A percentile compares a stretch with the other conserved stretches of the same genome.
Conservation (phyloP, 192 early-diverging fungal species). For the Backusella luteola region DNA sequence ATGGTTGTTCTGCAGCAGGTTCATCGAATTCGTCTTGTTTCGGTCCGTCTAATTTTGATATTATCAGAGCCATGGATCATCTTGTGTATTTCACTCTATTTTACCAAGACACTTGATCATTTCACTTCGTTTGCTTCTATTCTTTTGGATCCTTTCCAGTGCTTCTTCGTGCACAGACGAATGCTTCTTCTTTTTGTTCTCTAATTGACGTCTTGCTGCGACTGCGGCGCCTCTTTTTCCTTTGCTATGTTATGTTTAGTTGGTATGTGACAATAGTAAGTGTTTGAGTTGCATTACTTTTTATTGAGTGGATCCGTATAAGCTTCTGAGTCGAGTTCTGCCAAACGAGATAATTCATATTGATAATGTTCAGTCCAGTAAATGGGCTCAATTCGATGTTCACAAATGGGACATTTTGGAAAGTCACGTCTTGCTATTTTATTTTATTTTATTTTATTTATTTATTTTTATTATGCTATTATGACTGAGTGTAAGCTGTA, state of each 20-base stretch:
- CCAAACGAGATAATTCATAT: conserved; percentile 46
- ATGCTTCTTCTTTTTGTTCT: conserved; percentile 38
- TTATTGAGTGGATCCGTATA: conserved; percentile 18
- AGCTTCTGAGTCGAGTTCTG: conserved; percentile 25
- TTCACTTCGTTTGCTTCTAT: conserved; percentile 29
- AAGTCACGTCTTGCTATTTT: conserved; percentile 24
- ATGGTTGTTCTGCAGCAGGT: conserved; percentile 12
- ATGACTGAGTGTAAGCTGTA: too few relatives aligned
- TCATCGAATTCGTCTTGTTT: neutral
- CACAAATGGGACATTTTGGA: conserved; percentile 51
- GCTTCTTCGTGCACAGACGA: conserved; percentile 22
- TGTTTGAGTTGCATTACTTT: conserved; percentile 7
- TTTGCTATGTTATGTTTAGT: conserved; percentile 18
- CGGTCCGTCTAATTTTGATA: neutral
- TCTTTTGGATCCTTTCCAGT: conserved; percentile 41
- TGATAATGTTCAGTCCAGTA: conserved; percentile 49
- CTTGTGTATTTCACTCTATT: neutral
- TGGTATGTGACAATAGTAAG: too few relatives aligned
- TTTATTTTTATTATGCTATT: neutral
- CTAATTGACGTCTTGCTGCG: conserved; percentile 49
- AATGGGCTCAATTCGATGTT: conserved; percentile 36
- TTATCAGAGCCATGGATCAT: too few relatives aligned
- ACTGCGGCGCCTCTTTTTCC: conserved; percentile 59
- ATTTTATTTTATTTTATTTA: neutral
- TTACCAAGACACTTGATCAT: conserved; percentile 26